Conservation (phyloP, 2,329 filamentous ascomycete genomes). For the Myriangium duriaei region DNA sequence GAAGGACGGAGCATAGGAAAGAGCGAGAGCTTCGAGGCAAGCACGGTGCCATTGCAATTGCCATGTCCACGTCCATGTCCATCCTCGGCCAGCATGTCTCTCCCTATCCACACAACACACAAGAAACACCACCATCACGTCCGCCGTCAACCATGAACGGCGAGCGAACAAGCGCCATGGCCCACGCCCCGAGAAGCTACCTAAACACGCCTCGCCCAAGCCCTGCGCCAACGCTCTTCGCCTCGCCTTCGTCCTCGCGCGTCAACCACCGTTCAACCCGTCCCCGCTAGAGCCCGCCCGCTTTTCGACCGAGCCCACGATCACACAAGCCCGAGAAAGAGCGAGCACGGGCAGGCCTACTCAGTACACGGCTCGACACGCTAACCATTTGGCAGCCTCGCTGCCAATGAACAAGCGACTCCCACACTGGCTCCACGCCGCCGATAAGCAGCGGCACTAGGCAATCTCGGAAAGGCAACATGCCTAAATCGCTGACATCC, state of each 20-base stretch:
- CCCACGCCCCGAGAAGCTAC: neutral
- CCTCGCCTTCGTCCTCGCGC: neutral
- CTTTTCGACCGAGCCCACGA: neutral
- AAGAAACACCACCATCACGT: no score
- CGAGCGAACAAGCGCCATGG: neutral
- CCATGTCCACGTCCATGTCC: no score
- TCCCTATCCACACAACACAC: no score
- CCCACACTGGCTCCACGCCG: slow-evolving; percentile 6
- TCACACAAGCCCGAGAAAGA: neutral
- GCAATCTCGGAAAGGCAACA: slow-evolving; percentile 8
- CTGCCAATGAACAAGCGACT: no score
- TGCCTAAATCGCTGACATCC: no score
- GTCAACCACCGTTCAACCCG: neutral
- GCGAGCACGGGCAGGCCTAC: neutral
- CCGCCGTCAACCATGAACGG: no score
- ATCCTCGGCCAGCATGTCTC: no score
- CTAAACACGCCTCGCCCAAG: neutral
- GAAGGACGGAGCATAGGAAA: no score
- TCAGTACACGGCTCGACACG: no score
- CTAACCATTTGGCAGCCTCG: no score
- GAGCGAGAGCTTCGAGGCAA: no score
- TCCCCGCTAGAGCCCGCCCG: neutral
- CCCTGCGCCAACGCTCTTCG: neutral
- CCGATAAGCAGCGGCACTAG: slow-evolving; percentile 9
- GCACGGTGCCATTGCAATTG: no score